These are phyloP conservation scores for Orbilia ellipsospora DNA, from an alignment of 2,329 filamentous ascomycete species.

Conservation along the genomic window DNA sequence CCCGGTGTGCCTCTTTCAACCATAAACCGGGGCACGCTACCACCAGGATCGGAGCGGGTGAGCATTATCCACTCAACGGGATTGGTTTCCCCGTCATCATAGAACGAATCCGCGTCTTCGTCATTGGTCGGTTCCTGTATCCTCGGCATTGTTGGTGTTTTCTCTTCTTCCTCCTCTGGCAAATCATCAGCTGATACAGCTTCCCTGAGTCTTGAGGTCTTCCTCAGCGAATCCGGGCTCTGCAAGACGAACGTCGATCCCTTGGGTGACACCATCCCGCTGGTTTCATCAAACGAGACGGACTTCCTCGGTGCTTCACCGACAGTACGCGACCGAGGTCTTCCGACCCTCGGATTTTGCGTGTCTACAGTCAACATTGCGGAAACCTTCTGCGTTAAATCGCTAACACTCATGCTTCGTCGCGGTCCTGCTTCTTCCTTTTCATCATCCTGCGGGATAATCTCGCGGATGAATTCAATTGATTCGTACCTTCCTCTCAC, in stretches of 20 bases:
- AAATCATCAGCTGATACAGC: slow-evolving; percentile 44
- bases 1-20: slow-evolving; percentile 88
- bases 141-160: slow-evolving; percentile 17
- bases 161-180: slow-evolving; percentile 20
- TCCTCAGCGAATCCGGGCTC: slow-evolving; percentile 8
- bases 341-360: slow-evolving; percentile 2
- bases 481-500: slow-evolving; percentile 90
- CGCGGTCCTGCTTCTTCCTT: slow-evolving; percentile 26
- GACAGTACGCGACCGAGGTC: slow-evolving; percentile 32
- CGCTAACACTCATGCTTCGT: slow-evolving; percentile 47
- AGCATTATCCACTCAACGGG: slow-evolving; percentile 94
- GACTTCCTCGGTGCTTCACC: slow-evolving; percentile 40
- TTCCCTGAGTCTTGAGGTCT: slow-evolving; percentile 25
- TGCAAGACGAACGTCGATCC: not conserved
- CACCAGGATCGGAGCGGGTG: slow-evolving; percentile 86
- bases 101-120: slow-evolving; percentile 61
- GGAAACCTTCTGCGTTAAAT: slow-evolving; percentile 29
- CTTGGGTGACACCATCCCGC: not conserved
- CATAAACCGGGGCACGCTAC: slow-evolving; percentile 87
- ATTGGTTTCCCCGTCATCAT: slow-evolving; percentile 66
- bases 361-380: slow-evolving; percentile 20
- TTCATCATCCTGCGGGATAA: slow-evolving; percentile 66
- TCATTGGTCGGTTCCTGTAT: slow-evolving; percentile 58
- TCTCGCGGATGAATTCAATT: slow-evolving; percentile 88
- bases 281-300: slow-evolving; percentile 35